Evolutionary conservation across 257 asterid genomes (phyloP), one percentile per base, ranked within the genome.

Genomic region (Primulina huaijiensis): DNA sequence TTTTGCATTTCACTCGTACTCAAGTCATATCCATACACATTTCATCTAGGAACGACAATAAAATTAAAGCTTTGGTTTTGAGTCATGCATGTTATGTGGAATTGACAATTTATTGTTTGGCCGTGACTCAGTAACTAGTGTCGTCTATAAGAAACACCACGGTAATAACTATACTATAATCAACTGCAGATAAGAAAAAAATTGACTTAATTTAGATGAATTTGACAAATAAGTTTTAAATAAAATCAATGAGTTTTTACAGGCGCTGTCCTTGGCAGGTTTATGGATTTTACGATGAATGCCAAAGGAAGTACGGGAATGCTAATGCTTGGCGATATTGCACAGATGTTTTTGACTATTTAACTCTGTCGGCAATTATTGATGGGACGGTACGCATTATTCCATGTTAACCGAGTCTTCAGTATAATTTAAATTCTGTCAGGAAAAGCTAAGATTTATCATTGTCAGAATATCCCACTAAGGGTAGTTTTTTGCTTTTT

Each of bases 251-350:
- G 70, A 64, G 74, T 69, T 34, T 72, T 27, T 62, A 40, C 27
- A 20, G 68, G 69, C 43, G 27, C 5, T 67, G 63, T 73, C 58
- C 77, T 52, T 78, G 57, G 50, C 66, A 94, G 99, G 99, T 94
- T 58, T 94, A 94, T 83, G 99, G 99, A 79, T 94, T 94, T 78
- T 94, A 94, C 76, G 99, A 94, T 77, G 99, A 94, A 82, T 94
- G 99, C 72, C 99, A 94, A 76, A 88, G 97, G 75, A 94, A 94
- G 81, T 89, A 91, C 50, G 99, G 99, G 69, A 94, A 89, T 74
- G 98, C 99, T 68, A 94, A 94, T 80, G 98, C 98, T 37, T 94
- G 99, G 99, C 92, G 99, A 58, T 91, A 94, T 77, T 94, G 99
- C 88, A 94, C 99, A 2, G 99, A 94, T 79, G 99, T 94, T 59